Evolutionary conservation across 176 grass and related monocot species (phyloP), one percentile per base, ranked within the genome.

Genomic region (Cenchrus americanus): DNA sequence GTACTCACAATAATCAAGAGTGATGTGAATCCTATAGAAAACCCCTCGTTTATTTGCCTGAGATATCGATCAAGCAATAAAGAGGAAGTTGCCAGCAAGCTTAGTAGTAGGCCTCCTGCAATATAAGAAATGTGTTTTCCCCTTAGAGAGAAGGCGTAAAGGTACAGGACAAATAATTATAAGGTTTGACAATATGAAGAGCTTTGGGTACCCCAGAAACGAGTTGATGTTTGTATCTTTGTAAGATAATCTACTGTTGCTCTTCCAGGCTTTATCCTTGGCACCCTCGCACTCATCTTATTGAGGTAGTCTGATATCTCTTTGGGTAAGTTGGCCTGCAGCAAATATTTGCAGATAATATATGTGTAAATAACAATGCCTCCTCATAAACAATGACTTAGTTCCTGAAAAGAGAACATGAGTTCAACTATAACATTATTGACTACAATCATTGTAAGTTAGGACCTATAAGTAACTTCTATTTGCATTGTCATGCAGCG

Each of bases 271-370:
- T 98, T 98, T 92, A 95, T 89, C 58, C 83, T 90, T 57, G 96
- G 96, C 80, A 95, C 89, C 82, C 96, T 86, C 10, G 93, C 96
- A 86, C 93, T 90, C 91, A 98, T 98, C 80, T 90, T 98, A 85
- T 92, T 95, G 83, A 98, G 89, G 84, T 98, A 98, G 83, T 98
- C 96, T 73, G 96, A 87, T 74, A 98, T 98, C 66, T 95, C 96
- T 76, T 98, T 93, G 14, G 96, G 96, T 81, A 98, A 95, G 76
- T 95, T 95, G 53, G 91, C 96, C 96, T 98, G 74, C 73, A 64
- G 66, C 75, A 8, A 49, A 73, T 14, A 67, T 34, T 79, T 43
- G 17, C 55, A 79, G 54, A 68, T 86, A 87, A 87, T 18, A 22
- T 57, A 62, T 61, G 9, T 8, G 10, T 43, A 90, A 51, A 86